Conservation (phyloP, 2,329 filamentous ascomycete genomes). For the Pseudophaeomoniella oleicola region DNA sequence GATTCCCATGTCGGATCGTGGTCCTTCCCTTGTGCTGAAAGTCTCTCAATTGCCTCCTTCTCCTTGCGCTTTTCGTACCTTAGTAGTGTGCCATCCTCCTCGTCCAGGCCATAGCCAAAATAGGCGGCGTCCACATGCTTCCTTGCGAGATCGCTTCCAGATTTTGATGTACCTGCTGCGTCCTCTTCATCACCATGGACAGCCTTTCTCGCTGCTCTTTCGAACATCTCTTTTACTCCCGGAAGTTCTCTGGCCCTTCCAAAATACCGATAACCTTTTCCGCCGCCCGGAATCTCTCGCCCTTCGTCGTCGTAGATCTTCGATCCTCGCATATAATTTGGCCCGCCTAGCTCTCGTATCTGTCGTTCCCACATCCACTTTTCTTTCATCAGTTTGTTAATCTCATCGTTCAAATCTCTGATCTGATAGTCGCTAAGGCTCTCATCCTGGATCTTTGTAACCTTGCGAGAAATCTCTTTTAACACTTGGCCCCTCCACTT, state of each 20-base stretch:
- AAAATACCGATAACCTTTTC: constrained; percentile 90
- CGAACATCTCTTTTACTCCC: constrained; percentile 92
- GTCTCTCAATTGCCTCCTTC: constrained; percentile 58
- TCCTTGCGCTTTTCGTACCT: constrained; percentile 75
- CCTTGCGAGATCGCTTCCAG: constrained; percentile 26
- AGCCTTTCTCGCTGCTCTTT: constrained; percentile 51
- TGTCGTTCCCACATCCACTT: constrained; percentile 99
- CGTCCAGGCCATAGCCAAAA: constrained; percentile 85
- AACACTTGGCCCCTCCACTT: constrained; percentile 97
- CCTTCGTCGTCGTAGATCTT: constrained; percentile 62
- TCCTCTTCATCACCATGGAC: constrained; percentile 53
- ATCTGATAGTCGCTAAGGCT: constrained; percentile 94
- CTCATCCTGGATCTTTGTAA: constrained; percentile 85
- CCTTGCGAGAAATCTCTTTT: constrained; percentile 93
- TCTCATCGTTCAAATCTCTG: constrained; percentile 94
- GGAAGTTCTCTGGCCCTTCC: constrained; percentile 79
- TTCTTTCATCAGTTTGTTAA: constrained; percentile 97
- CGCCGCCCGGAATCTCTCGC: constrained; percentile 53
- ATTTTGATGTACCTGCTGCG: constrained; percentile 37
- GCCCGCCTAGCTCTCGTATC: constrained; percentile 87
- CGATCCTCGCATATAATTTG: constrained; percentile 79
- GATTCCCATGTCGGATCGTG: constrained; percentile 63
- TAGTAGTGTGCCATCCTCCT: constrained; percentile 72
- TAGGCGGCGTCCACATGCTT: constrained; percentile 83
- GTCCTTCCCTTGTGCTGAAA: constrained; percentile 41